A percentile compares a stretch with the other conserved stretches of the same genome.
phyloP scores from a whole-genome alignment of 2,329 filamentous ascomycete species.

The Chaetomium olivaceum region DNA sequence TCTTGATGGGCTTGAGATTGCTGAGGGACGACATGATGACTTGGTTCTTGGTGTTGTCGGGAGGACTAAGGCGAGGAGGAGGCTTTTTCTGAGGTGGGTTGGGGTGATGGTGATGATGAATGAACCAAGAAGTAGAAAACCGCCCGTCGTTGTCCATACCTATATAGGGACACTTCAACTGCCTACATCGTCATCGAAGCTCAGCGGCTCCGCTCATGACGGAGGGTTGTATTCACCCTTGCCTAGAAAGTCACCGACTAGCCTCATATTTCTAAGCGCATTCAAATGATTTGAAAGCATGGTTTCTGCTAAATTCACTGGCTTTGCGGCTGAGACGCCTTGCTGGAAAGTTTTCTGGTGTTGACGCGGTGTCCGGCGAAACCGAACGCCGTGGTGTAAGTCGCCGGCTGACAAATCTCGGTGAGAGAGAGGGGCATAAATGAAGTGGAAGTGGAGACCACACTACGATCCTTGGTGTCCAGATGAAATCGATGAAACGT shows the following conservation, averaged over 20 bases:
- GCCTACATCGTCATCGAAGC: background rate
- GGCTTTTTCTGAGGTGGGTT: background rate
- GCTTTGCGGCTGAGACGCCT: background rate
- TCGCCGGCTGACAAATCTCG: slow-evolving; percentile 7
- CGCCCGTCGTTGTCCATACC: background rate
- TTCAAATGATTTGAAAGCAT: background rate
- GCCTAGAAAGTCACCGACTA: background rate
- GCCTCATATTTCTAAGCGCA: background rate
- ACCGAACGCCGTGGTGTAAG: background rate
- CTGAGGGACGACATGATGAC: slow-evolving; percentile 19
- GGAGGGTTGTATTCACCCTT: background rate
- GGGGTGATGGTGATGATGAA: background rate
- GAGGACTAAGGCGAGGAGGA: background rate
- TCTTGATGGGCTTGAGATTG: slow-evolving; percentile 36
- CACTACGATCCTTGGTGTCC: background rate
- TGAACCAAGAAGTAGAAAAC: background rate
- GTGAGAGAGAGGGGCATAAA: too few species aligned
- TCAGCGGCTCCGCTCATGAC: background rate
- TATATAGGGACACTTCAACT: background rate
- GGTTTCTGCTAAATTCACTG: background rate
- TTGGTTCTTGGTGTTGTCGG: background rate
- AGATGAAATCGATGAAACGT: too few species aligned
- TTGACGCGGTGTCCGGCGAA: background rate
- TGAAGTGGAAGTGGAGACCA: background rate
- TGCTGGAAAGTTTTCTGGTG: background rate